phyloP scores from a whole-genome alignment of 441 rosid genomes.

The Daphne laureola region DNA sequence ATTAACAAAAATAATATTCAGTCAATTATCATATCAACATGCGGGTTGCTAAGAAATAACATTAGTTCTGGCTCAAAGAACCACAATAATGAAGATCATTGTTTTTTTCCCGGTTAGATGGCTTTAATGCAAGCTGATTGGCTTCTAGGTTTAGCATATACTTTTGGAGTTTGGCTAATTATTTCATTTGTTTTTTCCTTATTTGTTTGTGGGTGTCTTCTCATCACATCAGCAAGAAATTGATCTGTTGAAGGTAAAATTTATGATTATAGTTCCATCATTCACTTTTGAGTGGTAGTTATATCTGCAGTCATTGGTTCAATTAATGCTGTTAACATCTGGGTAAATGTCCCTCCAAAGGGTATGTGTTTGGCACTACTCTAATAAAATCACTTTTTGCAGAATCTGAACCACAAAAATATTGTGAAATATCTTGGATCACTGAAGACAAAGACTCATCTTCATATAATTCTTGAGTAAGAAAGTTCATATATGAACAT shows the following conservation, averaged over 20 bases:
- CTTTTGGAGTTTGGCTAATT: constrained; percentile 24
- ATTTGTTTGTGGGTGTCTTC: constrained; percentile 25
- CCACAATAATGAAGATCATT: too few relatives aligned
- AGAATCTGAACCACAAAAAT: constrained; percentile 98
- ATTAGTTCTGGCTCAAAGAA: too few relatives aligned
- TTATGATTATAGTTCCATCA: too few relatives aligned
- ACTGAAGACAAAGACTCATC: constrained; percentile 87
- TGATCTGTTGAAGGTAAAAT: constrained; percentile 84
- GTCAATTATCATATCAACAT: too few relatives aligned
- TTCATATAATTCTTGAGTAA: constrained; percentile 98
- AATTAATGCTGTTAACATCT: too few relatives aligned
- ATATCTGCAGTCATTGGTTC: too few relatives aligned
- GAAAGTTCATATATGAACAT: constrained; percentile 23
- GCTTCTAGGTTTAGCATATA: constrained; percentile 5
- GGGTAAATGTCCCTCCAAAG: too few relatives aligned
- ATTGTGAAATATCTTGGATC: constrained; percentile 98
- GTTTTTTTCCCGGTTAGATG: too few relatives aligned
- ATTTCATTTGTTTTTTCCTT: constrained; percentile 25
- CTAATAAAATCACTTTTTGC: constrained; percentile 20
- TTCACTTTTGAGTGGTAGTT: too few relatives aligned
- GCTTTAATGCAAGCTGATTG: too few relatives aligned
- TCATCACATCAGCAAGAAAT: constrained; percentile 81
- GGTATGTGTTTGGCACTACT: not conserved
- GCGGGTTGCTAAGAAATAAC: too few relatives aligned
- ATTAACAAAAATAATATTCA: too few relatives aligned